Evolutionary conservation across 2,329 filamentous ascomycete genomes (phyloP).

Genomic region (Diaporthe vaccinii): DNA sequence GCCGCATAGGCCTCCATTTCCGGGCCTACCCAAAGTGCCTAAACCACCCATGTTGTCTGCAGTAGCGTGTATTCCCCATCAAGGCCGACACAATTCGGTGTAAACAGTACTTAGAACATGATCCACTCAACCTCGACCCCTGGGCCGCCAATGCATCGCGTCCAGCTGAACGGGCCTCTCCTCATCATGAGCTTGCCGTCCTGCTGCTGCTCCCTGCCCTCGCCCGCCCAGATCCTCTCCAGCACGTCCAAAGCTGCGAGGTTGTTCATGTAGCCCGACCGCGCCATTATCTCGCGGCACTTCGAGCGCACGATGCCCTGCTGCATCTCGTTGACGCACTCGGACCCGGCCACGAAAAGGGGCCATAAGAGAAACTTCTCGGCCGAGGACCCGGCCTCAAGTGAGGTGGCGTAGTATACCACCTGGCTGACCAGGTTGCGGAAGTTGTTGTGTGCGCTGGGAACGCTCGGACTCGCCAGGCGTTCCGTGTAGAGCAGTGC

Average conservation of each 20-base stretch:
- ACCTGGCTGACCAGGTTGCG: slow-evolving; percentile 87
- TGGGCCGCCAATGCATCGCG: slow-evolving; percentile 67
- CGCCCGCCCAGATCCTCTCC: slow-evolving; percentile 83
- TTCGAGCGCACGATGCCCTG: slow-evolving; percentile 83
- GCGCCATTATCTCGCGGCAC: slow-evolving; percentile 87
- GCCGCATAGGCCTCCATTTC: not conserved
- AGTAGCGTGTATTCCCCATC: not conserved
- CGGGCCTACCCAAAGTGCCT: not conserved
- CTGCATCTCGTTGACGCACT: slow-evolving; percentile 86
- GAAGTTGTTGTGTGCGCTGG: slow-evolving; percentile 82
- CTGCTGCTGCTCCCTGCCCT: slow-evolving; percentile 57
- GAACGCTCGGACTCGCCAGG: slow-evolving; percentile 80
- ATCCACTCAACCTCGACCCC: slow-evolving; percentile 75
- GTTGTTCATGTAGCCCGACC: slow-evolving; percentile 95
- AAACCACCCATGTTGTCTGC: slow-evolving; percentile 1
- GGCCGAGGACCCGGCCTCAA: slow-evolving; percentile 78
- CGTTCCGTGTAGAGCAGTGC: slow-evolving; percentile 92
- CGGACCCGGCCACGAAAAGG: slow-evolving; percentile 89
- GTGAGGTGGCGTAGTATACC: slow-evolving; percentile 84
- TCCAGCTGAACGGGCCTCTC: slow-evolving; percentile 70
- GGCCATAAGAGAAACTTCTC: slow-evolving; percentile 96
- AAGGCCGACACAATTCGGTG: not conserved
- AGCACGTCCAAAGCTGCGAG: slow-evolving; percentile 86
- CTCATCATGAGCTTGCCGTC: slow-evolving; percentile 52
- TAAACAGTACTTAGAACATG: slow-evolving; percentile 66